These are phyloP conservation scores for Backusella tarrabulga DNA, from an alignment of 192 early-diverging fungal genomes.

Conservation along the genomic window DNA sequence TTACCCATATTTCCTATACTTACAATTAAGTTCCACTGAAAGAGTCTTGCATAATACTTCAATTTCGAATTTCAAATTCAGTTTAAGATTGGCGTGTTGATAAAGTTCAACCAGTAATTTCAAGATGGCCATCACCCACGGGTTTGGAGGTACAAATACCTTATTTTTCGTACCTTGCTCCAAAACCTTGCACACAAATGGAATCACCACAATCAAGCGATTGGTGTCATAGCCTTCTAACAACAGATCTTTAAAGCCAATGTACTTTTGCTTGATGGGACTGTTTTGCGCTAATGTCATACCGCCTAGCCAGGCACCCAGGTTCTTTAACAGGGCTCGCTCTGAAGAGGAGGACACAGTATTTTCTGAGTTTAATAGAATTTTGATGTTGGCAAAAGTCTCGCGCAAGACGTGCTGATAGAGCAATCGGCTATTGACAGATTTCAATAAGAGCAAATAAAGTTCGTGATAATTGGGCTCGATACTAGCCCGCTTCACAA, in stretches of 20 bases:
- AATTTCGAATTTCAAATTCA: slow-evolving; percentile 96
- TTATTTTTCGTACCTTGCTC: slow-evolving; percentile 82
- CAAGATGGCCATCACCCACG: slow-evolving; percentile 97
- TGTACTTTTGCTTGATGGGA: slow-evolving; percentile 94
- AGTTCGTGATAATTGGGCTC: slow-evolving; percentile 97
- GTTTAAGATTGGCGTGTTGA: slow-evolving; percentile 87
- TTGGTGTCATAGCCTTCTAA: slow-evolving; percentile 88
- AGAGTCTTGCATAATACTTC: slow-evolving; percentile 95
- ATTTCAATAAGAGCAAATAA: slow-evolving; percentile 84
- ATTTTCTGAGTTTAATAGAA: slow-evolving; percentile 91
- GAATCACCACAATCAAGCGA: slow-evolving; percentile 92
- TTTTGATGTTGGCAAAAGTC: slow-evolving; percentile 83
- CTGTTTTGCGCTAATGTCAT: slow-evolving; percentile 94
- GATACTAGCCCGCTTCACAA: slow-evolving; percentile 93
- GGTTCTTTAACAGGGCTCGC: slow-evolving; percentile 88
- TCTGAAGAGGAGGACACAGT: slow-evolving; percentile 89
- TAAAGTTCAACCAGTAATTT: slow-evolving; percentile 89
- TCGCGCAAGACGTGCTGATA: slow-evolving; percentile 81
- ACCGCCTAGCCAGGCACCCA: slow-evolving; percentile 97
- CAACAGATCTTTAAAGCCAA: slow-evolving; percentile 92
- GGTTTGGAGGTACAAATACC: slow-evolving; percentile 93
- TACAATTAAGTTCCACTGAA: slow-evolving; percentile 72
- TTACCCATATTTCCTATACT: background rate
- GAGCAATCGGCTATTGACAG: slow-evolving; percentile 66
- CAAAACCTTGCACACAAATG: slow-evolving; percentile 97